phyloP scores from a whole-genome alignment of 2,329 filamentous ascomycete genomes.

The Cladophialophora exuberans region DNA sequence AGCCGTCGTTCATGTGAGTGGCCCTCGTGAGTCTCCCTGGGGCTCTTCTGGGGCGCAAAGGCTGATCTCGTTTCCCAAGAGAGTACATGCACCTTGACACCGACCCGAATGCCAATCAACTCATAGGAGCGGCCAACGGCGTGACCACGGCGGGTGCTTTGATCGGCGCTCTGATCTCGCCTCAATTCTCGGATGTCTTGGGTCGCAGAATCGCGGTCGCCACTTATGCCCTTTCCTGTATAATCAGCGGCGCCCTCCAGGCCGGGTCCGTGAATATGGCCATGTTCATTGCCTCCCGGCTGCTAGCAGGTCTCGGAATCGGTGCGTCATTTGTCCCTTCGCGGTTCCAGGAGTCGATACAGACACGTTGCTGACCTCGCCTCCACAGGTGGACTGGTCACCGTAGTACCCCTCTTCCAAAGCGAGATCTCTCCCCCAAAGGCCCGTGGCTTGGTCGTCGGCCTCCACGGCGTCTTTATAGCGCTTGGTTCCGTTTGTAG shows the following conservation, averaged over 20 bases:
- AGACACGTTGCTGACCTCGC: no score
- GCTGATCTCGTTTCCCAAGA: no score
- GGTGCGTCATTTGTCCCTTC: background rate
- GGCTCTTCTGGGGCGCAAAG: no score
- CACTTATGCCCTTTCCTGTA: slow-evolving; percentile 34
- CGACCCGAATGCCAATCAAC: slow-evolving; percentile 43
- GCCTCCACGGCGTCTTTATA: slow-evolving; percentile 36
- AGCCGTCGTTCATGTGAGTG: slow-evolving; percentile 52
- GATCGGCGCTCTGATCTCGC: slow-evolving; percentile 34
- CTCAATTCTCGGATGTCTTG: slow-evolving; percentile 2
- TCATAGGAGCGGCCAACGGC: slow-evolving; percentile 36
- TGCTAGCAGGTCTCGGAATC: slow-evolving; percentile 19
- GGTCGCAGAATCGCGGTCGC: slow-evolving; percentile 34
- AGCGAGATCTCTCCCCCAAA: slow-evolving; percentile 36
- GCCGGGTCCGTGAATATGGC: slow-evolving; percentile 18
- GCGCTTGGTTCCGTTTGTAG: slow-evolving; percentile 3
- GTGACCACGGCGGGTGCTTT: slow-evolving; percentile 11
- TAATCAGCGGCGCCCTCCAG: slow-evolving; percentile 25
- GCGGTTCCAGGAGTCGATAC: no score
- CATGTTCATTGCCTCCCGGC: slow-evolving; percentile 22
- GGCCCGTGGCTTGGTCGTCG: slow-evolving; percentile 34
- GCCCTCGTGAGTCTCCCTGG: no score
- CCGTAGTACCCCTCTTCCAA: slow-evolving; percentile 29
- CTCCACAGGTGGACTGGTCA: slow-evolving; percentile 13
- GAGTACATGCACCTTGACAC: slow-evolving; percentile 45